These are phyloP conservation scores for Strombidium stylifer DNA, from an alignment of 73 alveolate genomes.

Conservation along the genomic window DNA sequence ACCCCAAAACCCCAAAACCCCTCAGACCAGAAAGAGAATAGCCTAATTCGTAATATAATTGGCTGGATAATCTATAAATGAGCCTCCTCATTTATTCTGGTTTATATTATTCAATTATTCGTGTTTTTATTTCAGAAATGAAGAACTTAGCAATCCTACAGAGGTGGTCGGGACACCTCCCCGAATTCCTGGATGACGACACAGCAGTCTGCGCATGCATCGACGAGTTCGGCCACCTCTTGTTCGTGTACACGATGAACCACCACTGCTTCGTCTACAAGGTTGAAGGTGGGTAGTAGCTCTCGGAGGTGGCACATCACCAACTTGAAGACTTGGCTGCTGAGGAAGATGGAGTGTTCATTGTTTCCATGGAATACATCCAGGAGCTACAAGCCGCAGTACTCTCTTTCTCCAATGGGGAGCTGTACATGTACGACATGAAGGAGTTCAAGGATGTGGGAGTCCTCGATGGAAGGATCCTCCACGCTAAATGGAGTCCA, in stretches of 20 bases:
- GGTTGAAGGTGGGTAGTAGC: background rate
- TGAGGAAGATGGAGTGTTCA: background rate
- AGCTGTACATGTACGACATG: slow-evolving; percentile 11
- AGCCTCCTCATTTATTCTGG: background rate
- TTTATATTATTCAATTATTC: too few species aligned
- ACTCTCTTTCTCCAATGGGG: slow-evolving; percentile 39
- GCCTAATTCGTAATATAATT: too few species aligned
- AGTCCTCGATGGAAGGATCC: slow-evolving; percentile 41
- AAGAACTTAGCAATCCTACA: slow-evolving; percentile 44
- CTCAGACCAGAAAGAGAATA: too few species aligned
- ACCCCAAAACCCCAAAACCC: background rate
- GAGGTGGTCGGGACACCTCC: background rate
- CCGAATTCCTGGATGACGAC: background rate
- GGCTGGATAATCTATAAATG: background rate
- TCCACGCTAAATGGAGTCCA: slow-evolving; percentile 68
- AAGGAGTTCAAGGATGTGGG: slow-evolving; percentile 40
- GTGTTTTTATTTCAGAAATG: slow-evolving; percentile 2
- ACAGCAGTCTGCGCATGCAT: slow-evolving; percentile 13
- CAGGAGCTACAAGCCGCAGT: slow-evolving; percentile 38
- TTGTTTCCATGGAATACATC: slow-evolving; percentile 34
- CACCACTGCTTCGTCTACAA: slow-evolving; percentile 21
- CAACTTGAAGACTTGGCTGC: slow-evolving; percentile 35
- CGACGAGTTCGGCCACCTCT: slow-evolving; percentile 45
- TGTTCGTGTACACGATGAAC: slow-evolving; percentile 15
- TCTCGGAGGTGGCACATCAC: background rate